Conservation (phyloP, 1,284 basidiomycete genomes). For the Ustilago bromivora region DNA sequence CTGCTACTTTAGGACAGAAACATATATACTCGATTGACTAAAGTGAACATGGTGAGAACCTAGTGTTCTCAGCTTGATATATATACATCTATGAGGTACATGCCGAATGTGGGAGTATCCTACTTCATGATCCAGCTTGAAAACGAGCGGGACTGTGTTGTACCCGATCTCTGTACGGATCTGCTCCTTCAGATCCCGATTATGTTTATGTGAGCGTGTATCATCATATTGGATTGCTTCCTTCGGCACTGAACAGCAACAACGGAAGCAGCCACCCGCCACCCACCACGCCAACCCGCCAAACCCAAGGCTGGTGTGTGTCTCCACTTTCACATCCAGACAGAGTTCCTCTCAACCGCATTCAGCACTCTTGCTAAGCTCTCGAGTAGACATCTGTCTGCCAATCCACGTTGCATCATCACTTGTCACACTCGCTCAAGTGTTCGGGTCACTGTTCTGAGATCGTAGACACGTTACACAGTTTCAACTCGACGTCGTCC, state of each 20-base stretch:
- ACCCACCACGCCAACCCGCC: not conserved
- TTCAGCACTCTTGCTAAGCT: not conserved
- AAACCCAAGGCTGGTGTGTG: not conserved
- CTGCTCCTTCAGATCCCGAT: no score
- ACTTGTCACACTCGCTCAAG: conserved; percentile 15
- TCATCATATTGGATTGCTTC: no score
- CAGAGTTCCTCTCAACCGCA: not conserved
- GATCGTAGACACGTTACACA: conserved; percentile 40
- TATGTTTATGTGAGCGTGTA: no score
- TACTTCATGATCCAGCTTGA: no score
- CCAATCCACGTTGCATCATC: conserved; percentile 3
- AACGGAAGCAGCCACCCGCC: not conserved
- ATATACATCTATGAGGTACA: no score
- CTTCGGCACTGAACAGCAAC: not conserved
- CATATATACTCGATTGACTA: no score
- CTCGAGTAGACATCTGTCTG: conserved; percentile 11
- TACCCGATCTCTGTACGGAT: no score
- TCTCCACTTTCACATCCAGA: conserved; percentile 6
- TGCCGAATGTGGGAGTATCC: no score
- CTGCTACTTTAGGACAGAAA: no score
- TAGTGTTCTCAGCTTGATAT: no score
- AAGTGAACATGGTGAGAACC: no score
- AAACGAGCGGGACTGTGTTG: no score
- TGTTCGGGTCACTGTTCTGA: conserved; percentile 52
- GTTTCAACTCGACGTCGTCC: conserved; percentile 23